phyloP scores from a whole-genome alignment of 2,329 filamentous ascomycete species.

The Epichloe coenophiala region DNA sequence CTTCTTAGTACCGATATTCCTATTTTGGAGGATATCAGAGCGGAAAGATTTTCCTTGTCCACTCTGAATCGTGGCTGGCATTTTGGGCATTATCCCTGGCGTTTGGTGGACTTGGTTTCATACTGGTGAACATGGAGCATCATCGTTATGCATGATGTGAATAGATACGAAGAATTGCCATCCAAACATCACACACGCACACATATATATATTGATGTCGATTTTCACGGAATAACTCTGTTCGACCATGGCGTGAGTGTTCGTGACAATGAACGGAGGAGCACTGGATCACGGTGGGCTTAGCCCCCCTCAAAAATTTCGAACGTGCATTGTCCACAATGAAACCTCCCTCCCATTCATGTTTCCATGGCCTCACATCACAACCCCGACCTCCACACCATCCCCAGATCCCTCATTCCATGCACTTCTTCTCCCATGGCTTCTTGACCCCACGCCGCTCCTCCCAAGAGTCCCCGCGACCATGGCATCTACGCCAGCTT shows the following conservation, averaged over 20 bases:
- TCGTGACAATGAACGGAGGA: background rate
- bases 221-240: too few relatives aligned
- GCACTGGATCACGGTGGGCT: too few relatives aligned
- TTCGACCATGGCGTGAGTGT: too few relatives aligned
- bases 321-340: background rate
- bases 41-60: background rate
- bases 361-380: background rate
- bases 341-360: background rate
- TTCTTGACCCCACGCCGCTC: background rate
- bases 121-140: conserved; percentile 3
- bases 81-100: background rate
- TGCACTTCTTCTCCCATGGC: background rate
- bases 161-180: background rate
- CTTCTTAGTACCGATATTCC: background rate
- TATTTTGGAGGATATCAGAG: background rate
- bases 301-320: background rate
- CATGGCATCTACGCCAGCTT: background rate
- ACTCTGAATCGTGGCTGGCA: background rate
- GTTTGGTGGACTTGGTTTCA: background rate
- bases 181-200: too few relatives aligned
- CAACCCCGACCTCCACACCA: background rate
- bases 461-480: background rate
- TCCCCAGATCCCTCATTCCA: background rate
- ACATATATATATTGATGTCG: too few relatives aligned
- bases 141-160: conserved; percentile 2